Evolutionary conservation across 2,329 filamentous ascomycete species (phyloP).

Genomic region (Keithomyces neogunnii): DNA sequence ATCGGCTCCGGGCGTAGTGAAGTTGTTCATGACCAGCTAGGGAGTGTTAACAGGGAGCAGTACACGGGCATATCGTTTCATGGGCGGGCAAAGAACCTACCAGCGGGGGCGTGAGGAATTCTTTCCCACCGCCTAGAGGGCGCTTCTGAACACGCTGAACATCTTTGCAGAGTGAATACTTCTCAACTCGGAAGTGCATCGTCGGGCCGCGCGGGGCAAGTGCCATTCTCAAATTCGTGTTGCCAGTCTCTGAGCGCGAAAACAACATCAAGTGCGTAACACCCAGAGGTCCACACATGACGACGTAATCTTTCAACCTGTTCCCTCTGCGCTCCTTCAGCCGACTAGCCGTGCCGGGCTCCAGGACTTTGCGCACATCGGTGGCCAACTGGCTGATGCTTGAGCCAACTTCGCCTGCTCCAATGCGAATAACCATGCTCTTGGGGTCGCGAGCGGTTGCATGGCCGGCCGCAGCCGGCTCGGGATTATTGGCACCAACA

Average conservation of each 20-base stretch:
- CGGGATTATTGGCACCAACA: slow-evolving; percentile 54
- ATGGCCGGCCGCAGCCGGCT: slow-evolving; percentile 48
- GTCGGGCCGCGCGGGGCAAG: slow-evolving; percentile 87
- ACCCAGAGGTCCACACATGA: slow-evolving; percentile 90
- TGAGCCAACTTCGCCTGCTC: slow-evolving; percentile 84
- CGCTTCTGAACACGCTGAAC: slow-evolving; percentile 76
- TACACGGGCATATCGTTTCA: background rate
- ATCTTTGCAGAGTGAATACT: slow-evolving; percentile 90
- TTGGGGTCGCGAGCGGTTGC: slow-evolving; percentile 67
- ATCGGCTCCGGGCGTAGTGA: slow-evolving; percentile 57
- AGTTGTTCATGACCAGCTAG: slow-evolving; percentile 96
- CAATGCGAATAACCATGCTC: slow-evolving; percentile 97
- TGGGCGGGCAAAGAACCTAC: slow-evolving; percentile 31
- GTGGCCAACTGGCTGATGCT: slow-evolving; percentile 86
- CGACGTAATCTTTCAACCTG: slow-evolving; percentile 81
- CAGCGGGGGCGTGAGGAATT: slow-evolving; percentile 77
- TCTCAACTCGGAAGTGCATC: slow-evolving; percentile 87
- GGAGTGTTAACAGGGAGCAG: slow-evolving; percentile 20
- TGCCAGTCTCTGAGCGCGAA: slow-evolving; percentile 79
- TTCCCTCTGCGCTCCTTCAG: slow-evolving; percentile 87
- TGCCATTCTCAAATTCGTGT: slow-evolving; percentile 84
- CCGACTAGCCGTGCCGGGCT: slow-evolving; percentile 83
- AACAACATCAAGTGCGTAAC: slow-evolving; percentile 91
- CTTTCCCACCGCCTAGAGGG: slow-evolving; percentile 73
- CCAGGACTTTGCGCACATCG: slow-evolving; percentile 90